Percentiles rank a stretch among this genome's conserved stretches.
Evolutionary conservation across 2,329 filamentous ascomycete genomes (phyloP).

Genomic region (Leptographium procerum): DNA sequence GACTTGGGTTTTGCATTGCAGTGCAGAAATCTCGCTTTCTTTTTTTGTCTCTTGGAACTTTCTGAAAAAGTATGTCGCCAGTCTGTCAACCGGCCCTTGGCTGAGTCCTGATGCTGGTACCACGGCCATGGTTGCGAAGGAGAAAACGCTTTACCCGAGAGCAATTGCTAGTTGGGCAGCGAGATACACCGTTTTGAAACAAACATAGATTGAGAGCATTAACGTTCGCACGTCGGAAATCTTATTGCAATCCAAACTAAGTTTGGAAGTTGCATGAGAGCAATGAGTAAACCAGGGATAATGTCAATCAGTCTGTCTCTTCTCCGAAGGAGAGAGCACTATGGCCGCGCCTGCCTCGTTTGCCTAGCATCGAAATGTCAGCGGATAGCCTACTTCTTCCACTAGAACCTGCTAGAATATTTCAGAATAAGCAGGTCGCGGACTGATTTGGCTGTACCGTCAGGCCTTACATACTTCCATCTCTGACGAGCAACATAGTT

Average conservation of each 20-base stretch:
- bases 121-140: not conserved
- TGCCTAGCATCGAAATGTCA: not conserved
- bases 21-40: not conserved
- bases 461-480: no score
- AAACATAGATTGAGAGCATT: no score
- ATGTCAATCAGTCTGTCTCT: not conserved
- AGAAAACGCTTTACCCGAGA: not conserved
- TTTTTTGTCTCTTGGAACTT: slow-evolving; percentile 10
- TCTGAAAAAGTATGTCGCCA: slow-evolving; percentile 10
- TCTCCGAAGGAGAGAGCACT: not conserved
- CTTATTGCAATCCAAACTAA: no score
- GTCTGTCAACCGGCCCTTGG: slow-evolving; percentile 5
- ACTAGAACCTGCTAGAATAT: no score
- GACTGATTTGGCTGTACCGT: no score
- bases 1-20: slow-evolving; percentile 7
- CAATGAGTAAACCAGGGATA: not conserved
- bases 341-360: not conserved
- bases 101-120: not conserved
- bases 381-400: no score
- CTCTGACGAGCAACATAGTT: no score
- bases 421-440: no score
- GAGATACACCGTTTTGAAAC: no score
- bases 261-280: not conserved
- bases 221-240: no score
- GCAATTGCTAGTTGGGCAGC: not conserved